A percentile compares a stretch with the other conserved stretches of the same genome.
Evolutionary conservation across 495 filamentous ascomycete species (phyloP).

Genomic region (Penicillium turbatum): DNA sequence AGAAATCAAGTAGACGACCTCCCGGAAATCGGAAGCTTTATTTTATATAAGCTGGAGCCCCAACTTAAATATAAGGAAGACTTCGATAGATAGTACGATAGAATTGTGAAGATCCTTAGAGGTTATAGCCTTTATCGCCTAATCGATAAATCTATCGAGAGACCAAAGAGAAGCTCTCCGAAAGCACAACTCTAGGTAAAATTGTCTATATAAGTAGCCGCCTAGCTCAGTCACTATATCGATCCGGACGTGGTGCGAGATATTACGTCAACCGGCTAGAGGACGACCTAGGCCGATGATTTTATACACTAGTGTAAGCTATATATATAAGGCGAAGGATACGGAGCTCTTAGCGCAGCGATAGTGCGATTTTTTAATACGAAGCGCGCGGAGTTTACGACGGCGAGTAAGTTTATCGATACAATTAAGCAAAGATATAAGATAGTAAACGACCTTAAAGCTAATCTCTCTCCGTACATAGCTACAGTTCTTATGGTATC

Average conservation of each 20-base stretch:
- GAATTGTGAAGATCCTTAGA: not conserved
- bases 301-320: not conserved
- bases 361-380: not conserved
- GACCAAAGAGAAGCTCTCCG: not conserved
- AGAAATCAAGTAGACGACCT: not conserved
- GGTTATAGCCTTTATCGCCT: not conserved
- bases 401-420: not conserved
- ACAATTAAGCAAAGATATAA: not conserved
- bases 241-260: not conserved
- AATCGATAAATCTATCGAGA: not conserved
- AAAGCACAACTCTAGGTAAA: not conserved
- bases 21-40: not conserved
- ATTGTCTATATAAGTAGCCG: not conserved
- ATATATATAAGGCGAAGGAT: not conserved
- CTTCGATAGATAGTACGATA: not conserved
- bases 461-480: not conserved
- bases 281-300: not conserved
- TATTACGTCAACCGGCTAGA: not conserved
- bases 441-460: not conserved
- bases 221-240: not conserved
- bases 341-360: not conserved
- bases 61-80: not conserved
- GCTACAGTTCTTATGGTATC: not conserved
- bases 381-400: not conserved
- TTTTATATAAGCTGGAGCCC: not conserved